Base-by-base conservation (phyloP, 495 filamentous ascomycete genomes). In the Penicillium paradoxum region DNA sequence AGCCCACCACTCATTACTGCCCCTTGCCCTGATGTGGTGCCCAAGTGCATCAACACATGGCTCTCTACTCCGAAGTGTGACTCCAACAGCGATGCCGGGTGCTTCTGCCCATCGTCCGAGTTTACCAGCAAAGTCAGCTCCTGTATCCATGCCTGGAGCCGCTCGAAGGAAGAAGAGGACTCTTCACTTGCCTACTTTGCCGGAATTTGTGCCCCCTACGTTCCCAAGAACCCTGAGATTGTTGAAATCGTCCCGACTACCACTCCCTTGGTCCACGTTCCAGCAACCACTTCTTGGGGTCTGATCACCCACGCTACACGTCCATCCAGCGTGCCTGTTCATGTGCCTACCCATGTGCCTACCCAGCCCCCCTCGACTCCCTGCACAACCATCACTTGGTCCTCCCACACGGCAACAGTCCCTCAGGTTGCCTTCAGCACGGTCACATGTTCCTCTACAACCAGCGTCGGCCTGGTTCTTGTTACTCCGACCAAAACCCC, bases 31-130 rank as follows among this genome's bases (percentile, higher is more conserved):
- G 69, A 73, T 40, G 72, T 89, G 36, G 84, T 97, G 10, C 93
- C 93, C 49, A 84, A 83, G 58, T 97, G 92, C 77, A 75, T 97
- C 70, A 95, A 96, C 81, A 96, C 92, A 55, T 97, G 90, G 89
- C 70, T 95, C 58, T 57, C 60, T 7, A 81, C 85, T 60, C 78
- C 84, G 25, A 77, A 80, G 67, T 97, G 92, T 80, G 74, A 70
- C 53, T 88, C 90, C 75, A 96, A 96, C 84, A 83, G 86, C 45
- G 89, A 96, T 59, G 69, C 78, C 21, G 66, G 72, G 51, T 97
- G 92, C 84, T 97, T 87, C 84, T 97, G 92, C 79, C 85, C 87
- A 38, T 78, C 87, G 41, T 68, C 78, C 33, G 67, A 78, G 49
- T 92, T 95, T 70, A 87, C 89, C 55, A 78, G 79, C 64, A 87